Evolutionary conservation across 495 filamentous ascomycete genomes (phyloP).

Genomic region (Aspergillus leporis): DNA sequence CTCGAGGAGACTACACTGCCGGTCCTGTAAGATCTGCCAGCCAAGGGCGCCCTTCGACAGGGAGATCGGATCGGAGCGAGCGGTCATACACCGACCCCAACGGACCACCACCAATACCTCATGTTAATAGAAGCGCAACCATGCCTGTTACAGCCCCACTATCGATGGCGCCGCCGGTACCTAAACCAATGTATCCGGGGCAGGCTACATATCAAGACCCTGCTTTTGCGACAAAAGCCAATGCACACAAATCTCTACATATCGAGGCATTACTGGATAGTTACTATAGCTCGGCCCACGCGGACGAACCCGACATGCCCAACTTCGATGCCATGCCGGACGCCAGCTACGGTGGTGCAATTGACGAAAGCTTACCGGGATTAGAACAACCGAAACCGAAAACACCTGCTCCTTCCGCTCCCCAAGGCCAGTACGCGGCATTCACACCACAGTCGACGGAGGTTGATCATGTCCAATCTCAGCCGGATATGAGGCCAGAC

Average conservation of each 20-base stretch:
- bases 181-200: slow-evolving; percentile 32
- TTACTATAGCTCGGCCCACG: slow-evolving; percentile 36
- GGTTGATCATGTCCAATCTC: slow-evolving; percentile 58
- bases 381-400: slow-evolving; percentile 35
- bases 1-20: slow-evolving; percentile 25
- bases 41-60: slow-evolving; percentile 22
- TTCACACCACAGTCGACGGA: slow-evolving; percentile 38
- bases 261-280: slow-evolving; percentile 41
- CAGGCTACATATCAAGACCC: slow-evolving; percentile 37
- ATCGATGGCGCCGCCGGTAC: slow-evolving; percentile 13
- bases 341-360: slow-evolving; percentile 32
- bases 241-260: slow-evolving; percentile 15
- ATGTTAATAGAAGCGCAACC: slow-evolving; percentile 39
- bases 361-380: slow-evolving; percentile 56
- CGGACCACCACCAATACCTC: slow-evolving; percentile 31
- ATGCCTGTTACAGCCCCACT: slow-evolving; percentile 28
- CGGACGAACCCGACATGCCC: slow-evolving; percentile 60
- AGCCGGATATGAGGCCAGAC: slow-evolving; percentile 60
- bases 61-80: slow-evolving; percentile 19
- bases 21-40: slow-evolving; percentile 30
- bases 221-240: slow-evolving; percentile 17
- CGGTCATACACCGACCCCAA: slow-evolving; percentile 32
- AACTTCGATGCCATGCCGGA: slow-evolving; percentile 70
- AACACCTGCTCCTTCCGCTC: slow-evolving; percentile 21
- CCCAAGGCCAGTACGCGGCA: slow-evolving; percentile 33